Conservation (phyloP, 495 filamentous ascomycete genomes). For the Xylaria curta region DNA sequence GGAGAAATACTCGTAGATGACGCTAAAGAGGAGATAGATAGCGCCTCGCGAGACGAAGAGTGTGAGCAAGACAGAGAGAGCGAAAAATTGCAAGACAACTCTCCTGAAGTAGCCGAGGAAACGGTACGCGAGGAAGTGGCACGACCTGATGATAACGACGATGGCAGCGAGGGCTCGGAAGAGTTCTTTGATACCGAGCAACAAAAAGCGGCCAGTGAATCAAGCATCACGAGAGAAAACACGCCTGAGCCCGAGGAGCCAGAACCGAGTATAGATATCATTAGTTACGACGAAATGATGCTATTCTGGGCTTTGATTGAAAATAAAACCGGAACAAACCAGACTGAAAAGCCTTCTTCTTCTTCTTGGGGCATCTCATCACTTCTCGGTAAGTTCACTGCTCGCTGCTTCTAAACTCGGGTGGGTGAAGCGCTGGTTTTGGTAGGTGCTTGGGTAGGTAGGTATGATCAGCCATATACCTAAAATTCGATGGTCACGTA, state of each 20-base stretch:
- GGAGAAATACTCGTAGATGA: neutral
- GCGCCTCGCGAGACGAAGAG: neutral
- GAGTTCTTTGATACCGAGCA: conserved; percentile 1
- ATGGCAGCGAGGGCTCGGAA: neutral
- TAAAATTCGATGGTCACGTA: neutral
- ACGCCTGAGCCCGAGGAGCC: neutral
- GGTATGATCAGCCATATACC: neutral
- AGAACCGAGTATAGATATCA: neutral
- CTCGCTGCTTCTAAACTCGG: neutral
- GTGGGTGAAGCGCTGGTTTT: neutral
- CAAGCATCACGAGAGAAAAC: neutral
- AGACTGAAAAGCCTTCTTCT: neutral
- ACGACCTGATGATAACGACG: neutral
- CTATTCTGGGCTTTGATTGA: neutral
- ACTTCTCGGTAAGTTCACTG: neutral
- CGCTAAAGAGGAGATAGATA: neutral
- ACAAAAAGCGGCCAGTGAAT: neutral
- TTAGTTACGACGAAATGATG: conserved; percentile 4
- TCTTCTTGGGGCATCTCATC: neutral
- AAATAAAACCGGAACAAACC: neutral
- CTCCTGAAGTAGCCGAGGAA: neutral
- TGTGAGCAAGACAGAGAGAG: neutral
- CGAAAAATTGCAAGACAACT: neutral
- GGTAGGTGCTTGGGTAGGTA: neutral
- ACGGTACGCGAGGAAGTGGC: neutral